Evolutionary conservation across 2,329 filamentous ascomycete species (phyloP).

Genomic region (Epichloe glyceriae): DNA sequence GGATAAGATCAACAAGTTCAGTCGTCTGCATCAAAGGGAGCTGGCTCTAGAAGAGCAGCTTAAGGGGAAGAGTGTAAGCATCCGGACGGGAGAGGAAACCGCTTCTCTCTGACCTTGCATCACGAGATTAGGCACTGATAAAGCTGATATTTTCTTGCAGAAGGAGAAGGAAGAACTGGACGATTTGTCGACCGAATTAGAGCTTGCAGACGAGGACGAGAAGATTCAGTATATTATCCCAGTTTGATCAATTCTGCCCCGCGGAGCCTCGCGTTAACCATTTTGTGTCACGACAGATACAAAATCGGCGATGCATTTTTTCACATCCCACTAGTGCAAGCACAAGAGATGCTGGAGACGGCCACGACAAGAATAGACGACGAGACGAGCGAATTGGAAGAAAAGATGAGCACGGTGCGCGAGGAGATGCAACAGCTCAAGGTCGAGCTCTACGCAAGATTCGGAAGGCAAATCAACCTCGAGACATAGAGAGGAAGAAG

Average conservation of each 20-base stretch:
- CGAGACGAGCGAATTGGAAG: constrained; percentile 64
- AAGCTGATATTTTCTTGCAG: constrained; percentile 31
- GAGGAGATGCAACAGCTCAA: constrained; percentile 88
- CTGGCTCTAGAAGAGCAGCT: constrained; percentile 67
- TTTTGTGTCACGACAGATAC: constrained; percentile 46
- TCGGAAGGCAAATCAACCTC: constrained; percentile 93
- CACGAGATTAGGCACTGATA: background rate
- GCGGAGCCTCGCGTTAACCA: background rate
- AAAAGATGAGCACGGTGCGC: constrained; percentile 57
- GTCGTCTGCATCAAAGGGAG: constrained; percentile 81
- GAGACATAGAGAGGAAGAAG: constrained; percentile 49
- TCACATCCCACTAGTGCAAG: constrained; percentile 68
- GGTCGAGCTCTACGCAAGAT: constrained; percentile 83
- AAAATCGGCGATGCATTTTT: constrained; percentile 96
- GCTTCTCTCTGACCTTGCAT: too few species aligned
- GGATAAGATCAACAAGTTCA: constrained; percentile 98
- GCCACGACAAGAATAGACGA: constrained; percentile 63
- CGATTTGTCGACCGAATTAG: constrained; percentile 79
- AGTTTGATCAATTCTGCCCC: background rate
- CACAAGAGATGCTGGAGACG: constrained; percentile 67
- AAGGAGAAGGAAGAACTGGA: constrained; percentile 98
- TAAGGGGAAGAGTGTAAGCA: constrained; percentile 59
- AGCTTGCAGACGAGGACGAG: constrained; percentile 91
- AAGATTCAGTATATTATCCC: constrained; percentile 62
- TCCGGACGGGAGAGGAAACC: background rate